These are phyloP conservation scores for Parsonsia alboflavescens DNA, from an alignment of 257 asterid genomes.

Conservation along the genomic window DNA sequence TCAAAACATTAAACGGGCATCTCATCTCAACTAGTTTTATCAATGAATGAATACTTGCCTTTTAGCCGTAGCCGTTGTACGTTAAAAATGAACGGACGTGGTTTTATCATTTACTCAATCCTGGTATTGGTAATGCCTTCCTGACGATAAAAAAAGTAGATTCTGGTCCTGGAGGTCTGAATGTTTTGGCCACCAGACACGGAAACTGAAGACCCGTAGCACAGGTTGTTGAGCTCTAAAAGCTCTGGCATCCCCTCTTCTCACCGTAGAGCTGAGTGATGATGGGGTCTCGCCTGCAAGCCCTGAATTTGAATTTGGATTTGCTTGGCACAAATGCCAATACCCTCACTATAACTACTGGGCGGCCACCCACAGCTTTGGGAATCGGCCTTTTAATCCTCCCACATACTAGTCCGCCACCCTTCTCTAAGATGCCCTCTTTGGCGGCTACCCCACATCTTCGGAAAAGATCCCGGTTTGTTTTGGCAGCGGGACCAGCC, in stretches of 20 bases:
- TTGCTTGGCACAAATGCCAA: background rate
- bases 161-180: background rate
- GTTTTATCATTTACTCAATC: background rate
- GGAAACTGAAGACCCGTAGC: background rate
- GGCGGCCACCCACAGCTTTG: background rate
- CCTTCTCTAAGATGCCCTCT: background rate
- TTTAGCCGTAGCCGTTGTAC: no score
- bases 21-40: no score
- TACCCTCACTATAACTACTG: background rate
- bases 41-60: no score
- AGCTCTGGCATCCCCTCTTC: background rate
- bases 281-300: constrained; percentile 1
- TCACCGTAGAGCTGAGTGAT: background rate
- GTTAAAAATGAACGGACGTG: no score
- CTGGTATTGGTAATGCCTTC: no score
- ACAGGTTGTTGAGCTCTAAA: no score
- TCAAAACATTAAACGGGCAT: no score
- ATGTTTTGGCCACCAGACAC: background rate
- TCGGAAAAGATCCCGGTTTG: constrained; percentile 1
- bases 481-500: background rate
- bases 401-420: background rate
- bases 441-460: background rate
- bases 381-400: background rate
- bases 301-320: background rate
- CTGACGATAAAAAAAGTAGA: background rate